Evolutionary conservation across 768 basidiomycete species (phyloP).

Genomic region (Crucibulum laeve): DNA sequence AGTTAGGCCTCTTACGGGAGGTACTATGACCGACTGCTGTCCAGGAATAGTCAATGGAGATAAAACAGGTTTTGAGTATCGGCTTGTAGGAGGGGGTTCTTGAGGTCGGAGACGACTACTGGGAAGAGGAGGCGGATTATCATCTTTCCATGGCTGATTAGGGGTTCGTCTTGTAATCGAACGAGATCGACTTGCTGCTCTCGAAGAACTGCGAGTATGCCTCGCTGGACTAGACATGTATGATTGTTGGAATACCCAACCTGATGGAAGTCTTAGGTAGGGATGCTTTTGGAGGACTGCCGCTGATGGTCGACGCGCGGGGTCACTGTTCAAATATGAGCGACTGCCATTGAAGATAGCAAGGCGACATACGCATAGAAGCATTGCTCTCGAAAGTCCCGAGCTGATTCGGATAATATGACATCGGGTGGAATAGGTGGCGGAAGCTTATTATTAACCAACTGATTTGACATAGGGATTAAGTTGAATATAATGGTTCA

Average conservation of each 20-base stretch:
- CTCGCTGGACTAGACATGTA: background rate
- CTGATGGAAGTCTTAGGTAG: conserved; percentile 52
- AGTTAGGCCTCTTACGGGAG: conserved; percentile 10
- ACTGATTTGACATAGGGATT: conserved; percentile 31
- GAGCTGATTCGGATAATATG: conserved; percentile 52
- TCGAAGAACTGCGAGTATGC: background rate
- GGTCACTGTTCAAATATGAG: conserved; percentile 41
- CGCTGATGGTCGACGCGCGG: conserved; percentile 65
- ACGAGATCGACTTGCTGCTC: background rate
- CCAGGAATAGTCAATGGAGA: background rate
- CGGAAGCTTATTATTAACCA: conserved; percentile 58
- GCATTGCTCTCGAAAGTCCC: conserved; percentile 73
- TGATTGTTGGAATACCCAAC: conserved; percentile 37
- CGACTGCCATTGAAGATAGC: background rate
- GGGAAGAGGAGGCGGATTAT: background rate
- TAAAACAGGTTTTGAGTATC: background rate
- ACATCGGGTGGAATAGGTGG: conserved; percentile 78
- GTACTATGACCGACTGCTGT: background rate
- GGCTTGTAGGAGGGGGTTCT: background rate
- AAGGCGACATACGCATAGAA: conserved; percentile 58
- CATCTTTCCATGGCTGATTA: no score
- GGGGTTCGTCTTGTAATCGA: no score
- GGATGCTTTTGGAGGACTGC: conserved; percentile 59
- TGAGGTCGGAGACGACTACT: background rate
- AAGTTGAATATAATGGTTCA: background rate